Base-by-base conservation (phyloP, 331 rosid genomes). In the Phaseolus coccineus region DNA sequence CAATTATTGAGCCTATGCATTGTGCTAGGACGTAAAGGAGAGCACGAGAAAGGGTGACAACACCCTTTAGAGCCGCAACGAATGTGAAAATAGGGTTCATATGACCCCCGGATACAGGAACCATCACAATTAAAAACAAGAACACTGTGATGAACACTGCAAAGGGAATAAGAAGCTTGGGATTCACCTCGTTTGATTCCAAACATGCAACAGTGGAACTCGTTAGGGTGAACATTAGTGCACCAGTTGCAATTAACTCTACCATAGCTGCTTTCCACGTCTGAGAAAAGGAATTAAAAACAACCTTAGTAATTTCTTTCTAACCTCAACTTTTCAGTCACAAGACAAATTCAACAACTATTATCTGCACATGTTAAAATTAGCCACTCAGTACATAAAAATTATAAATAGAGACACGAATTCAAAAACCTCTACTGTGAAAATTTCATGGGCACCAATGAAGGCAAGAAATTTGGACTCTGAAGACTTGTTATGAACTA, bases 221-320 rank as follows among this genome's bases (percentile, higher is more conserved):
- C 4, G 59, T 53, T 53, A 53, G 59, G 9, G 10, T n/a, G 28
- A 53, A 53, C 59, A 53, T n/a, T 7, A 53, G 59, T n/a, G 59
- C 59, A 6, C 11, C 27, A 6, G 28, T 53, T 53, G 59, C 59
- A n/a, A 19, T 53, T n/a, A 53, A 53, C 59, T 53, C 59, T 7
- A 53, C 59, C 59, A 53, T 19, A 53, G 59, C 59, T 53, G 59
- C 59, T 53, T 53, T 53, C 59, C 59, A 53, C 28, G 59, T 53
- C 59, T 53, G 27, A 42, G 8, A 42, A 42, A 42, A 42, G 13
- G 13, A 42, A 42, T 42, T 42, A 9, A 42, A 8, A 42, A 0
- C 4, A 33, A 33, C 35, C 2, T 33, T 4, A 33, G 2, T 33
- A 2, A 33, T 33, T 6, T 19, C 22, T 19, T 19, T 19, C 22